Evolutionary conservation across 257 asterid species (phyloP).

Genomic region (Salvia rosmarinus): DNA sequence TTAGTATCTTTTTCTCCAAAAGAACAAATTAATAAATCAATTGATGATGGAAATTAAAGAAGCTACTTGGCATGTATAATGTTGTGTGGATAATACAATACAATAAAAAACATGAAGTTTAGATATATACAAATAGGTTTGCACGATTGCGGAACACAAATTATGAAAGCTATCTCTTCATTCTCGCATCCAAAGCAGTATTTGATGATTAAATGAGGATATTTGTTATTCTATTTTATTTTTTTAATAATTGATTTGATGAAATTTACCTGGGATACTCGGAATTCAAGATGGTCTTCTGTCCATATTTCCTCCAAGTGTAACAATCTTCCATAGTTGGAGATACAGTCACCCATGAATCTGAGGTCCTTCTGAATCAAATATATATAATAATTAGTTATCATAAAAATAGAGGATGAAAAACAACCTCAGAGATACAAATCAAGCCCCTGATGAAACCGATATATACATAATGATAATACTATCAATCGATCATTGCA

Average conservation of each 20-base stretch:
- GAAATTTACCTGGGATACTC: conserved; percentile 62
- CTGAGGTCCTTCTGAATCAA: conserved; percentile 47
- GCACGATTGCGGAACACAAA: too few species aligned
- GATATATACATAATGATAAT: too few species aligned
- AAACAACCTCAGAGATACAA: too few species aligned
- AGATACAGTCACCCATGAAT: conserved; percentile 40
- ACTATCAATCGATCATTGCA: too few species aligned
- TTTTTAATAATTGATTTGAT: background rate
- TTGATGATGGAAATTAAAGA: background rate
- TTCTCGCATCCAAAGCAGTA: background rate
- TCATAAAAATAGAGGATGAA: background rate
- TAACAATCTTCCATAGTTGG: conserved; percentile 53
- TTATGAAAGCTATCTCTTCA: background rate
- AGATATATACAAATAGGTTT: too few species aligned
- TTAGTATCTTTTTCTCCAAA: too few species aligned
- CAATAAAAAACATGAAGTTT: too few species aligned
- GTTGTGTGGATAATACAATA: background rate
- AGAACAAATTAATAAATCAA: background rate
- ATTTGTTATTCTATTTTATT: background rate
- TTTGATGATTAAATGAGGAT: background rate
- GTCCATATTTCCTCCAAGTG: conserved; percentile 93
- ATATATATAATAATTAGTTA: background rate
- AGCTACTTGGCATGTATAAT: background rate
- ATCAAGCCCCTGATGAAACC: too few species aligned
- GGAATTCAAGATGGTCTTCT: conserved; percentile 58